Base-by-base conservation (phyloP, 116 monocot species). In the Thalassia testudinum region DNA sequence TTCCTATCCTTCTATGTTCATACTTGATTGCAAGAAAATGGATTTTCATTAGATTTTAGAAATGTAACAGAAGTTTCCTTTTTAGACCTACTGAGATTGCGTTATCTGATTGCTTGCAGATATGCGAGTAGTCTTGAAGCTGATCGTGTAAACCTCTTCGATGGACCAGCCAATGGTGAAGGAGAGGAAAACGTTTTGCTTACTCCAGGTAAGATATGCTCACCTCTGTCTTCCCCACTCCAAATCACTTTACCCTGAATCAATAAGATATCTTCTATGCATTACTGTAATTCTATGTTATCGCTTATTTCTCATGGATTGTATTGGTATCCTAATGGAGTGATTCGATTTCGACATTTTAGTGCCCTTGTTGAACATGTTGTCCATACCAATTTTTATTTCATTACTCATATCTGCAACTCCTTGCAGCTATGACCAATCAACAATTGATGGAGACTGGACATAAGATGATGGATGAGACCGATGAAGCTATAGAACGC, bases 401-500 rank as follows among this genome's bases (percentile, higher is more conserved):
- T 45, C 45, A 40, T 40, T 45, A n/a, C 4, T 15, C 4, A 45
- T 6, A n/a, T 45, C 10, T 45, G 45, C 15, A n/a, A 16, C 2
- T 27, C 27, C 62, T 7, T 66, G 57, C 70, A 92, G 92, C 74
- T 62, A 92, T 92, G 92, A 78, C 75, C 54, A 87, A 92, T 61
- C 87, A 92, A 54, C 92, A 92, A 43, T 47, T 92, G 55, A 70
- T 87, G 70, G 78, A 80, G 26, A 28, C 21, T 49, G 92, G 92
- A 34, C 37, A 80, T 38, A 29, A 25, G 16, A 78, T 87, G 75
- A 79, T 92, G 87, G 79, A 92, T 57, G 83, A 92, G 55, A 83
- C 92, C 22, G 92, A 92, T 70, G 87, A 87, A 65, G 77, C 80
- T 37, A 83, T 92, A 65, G 87, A 86, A 47, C 59, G 87, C 40